Conservation (phyloP, 2,329 filamentous ascomycete species). For the Geosmithia morbida region DNA sequence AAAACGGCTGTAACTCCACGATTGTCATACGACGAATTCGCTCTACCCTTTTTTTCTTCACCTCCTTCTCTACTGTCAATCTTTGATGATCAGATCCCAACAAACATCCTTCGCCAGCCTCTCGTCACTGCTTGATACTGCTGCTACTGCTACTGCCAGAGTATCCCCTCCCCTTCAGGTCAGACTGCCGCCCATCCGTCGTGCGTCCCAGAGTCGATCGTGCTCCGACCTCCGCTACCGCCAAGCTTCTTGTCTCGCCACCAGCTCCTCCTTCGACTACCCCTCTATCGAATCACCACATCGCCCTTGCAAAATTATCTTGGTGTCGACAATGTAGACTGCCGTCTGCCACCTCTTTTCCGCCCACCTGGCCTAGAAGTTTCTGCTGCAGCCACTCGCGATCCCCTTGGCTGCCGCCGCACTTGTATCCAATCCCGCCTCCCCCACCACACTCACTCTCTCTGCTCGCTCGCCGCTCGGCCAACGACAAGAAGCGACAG, state of each 20-base stretch:
- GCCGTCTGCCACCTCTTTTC: neutral
- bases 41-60: neutral
- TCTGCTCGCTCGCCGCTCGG: neutral
- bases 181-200: no score
- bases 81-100: neutral
- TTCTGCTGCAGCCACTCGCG: neutral
- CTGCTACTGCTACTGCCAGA: no score
- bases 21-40: neutral
- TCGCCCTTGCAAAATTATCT: neutral
- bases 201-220: no score
- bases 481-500: constrained; percentile 7
- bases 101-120: neutral
- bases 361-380: neutral
- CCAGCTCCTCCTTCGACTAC: neutral
- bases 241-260: neutral
- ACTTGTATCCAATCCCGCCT: neutral
- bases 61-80: neutral
- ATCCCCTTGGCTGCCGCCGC: neutral
- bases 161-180: no score
- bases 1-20: neutral
- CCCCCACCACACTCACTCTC: neutral
- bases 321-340: neutral
- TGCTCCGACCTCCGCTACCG: no score
- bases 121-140: neutral
- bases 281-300: neutral